Conservation (phyloP, 352 stramenopile genomes). For the Pythium apleroticum region DNA sequence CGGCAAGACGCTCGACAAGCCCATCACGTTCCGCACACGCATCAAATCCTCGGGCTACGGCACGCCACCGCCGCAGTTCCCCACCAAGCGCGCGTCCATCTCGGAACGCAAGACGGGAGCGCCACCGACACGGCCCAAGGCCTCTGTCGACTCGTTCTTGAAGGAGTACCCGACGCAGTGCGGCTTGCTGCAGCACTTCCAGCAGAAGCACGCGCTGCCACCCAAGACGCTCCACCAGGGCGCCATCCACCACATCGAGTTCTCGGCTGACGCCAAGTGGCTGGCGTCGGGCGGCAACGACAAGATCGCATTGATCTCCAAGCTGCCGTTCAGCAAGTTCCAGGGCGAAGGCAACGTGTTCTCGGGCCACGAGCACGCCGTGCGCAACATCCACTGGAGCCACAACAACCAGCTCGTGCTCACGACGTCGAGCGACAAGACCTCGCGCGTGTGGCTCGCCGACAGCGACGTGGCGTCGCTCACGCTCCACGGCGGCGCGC, state of each 20-base stretch:
- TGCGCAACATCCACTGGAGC: slow-evolving; percentile 71
- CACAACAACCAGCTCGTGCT: slow-evolving; percentile 68
- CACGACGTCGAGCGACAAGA: slow-evolving; percentile 68
- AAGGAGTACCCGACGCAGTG: slow-evolving; percentile 78
- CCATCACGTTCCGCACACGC: slow-evolving; percentile 76
- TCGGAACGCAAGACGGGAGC: slow-evolving; percentile 26
- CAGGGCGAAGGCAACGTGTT: slow-evolving; percentile 70
- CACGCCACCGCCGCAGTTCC: slow-evolving; percentile 18
- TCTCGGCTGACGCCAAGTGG: slow-evolving; percentile 71
- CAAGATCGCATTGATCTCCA: slow-evolving; percentile 59
- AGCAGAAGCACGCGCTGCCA: slow-evolving; percentile 53
- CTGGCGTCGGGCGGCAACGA: slow-evolving; percentile 69
- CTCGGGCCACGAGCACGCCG: slow-evolving; percentile 62
- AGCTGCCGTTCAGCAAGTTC: slow-evolving; percentile 70
- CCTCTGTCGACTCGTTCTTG: slow-evolving; percentile 38
- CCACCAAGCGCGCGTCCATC: slow-evolving; percentile 29
- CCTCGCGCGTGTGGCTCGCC: slow-evolving; percentile 64
- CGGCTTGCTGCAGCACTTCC: slow-evolving; percentile 54
- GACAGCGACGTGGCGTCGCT: slow-evolving; percentile 66
- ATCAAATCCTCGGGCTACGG: slow-evolving; percentile 87
- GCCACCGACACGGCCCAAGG: slow-evolving; percentile 1
- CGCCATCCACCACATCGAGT: slow-evolving; percentile 77
- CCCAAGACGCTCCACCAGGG: slow-evolving; percentile 57
- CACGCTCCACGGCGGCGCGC: slow-evolving; percentile 43
- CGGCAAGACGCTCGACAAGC: slow-evolving; percentile 51